phyloP scores from a whole-genome alignment of 2,329 filamentous ascomycete genomes.

The Chaetomium olivaceum region DNA sequence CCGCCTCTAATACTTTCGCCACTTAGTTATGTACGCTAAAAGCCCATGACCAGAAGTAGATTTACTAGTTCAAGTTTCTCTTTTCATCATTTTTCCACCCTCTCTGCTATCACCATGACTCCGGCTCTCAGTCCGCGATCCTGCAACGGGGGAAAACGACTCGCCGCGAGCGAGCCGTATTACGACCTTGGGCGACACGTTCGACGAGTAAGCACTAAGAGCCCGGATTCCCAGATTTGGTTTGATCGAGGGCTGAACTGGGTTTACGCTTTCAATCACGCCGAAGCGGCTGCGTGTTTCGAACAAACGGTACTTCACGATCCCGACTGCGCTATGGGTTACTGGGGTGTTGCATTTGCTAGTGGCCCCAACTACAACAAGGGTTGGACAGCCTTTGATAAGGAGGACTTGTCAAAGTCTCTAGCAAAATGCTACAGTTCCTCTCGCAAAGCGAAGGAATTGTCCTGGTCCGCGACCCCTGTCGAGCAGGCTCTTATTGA shows the following conservation, averaged over 20 bases:
- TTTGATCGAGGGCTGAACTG: not conserved
- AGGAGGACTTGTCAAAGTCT: not conserved
- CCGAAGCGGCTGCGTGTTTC: not conserved
- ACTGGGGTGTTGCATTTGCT: not conserved
- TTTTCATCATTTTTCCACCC: not conserved
- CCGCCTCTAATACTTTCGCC: no score
- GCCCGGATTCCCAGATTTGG: not conserved
- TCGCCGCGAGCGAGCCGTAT: not conserved
- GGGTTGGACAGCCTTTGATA: not conserved
- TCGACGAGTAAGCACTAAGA: not conserved
- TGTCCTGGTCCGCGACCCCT: not conserved
- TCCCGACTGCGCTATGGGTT: not conserved
- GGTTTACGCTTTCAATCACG: not conserved
- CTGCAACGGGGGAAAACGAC: not conserved
- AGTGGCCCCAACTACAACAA: conserved; percentile 4
- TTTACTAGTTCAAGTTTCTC: not conserved
- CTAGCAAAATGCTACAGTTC: not conserved
- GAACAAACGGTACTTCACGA: not conserved
- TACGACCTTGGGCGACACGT: not conserved
- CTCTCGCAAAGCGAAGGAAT: not conserved
- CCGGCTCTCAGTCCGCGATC: not conserved
- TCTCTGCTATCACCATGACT: not conserved
- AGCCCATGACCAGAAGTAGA: not conserved
- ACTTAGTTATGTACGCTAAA: not conserved
- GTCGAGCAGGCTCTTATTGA: not conserved